Percentiles rank a stretch among this genome's conserved stretches.
Conservation (phyloP, 78 protist species). For the Guillardia theta region DNA sequence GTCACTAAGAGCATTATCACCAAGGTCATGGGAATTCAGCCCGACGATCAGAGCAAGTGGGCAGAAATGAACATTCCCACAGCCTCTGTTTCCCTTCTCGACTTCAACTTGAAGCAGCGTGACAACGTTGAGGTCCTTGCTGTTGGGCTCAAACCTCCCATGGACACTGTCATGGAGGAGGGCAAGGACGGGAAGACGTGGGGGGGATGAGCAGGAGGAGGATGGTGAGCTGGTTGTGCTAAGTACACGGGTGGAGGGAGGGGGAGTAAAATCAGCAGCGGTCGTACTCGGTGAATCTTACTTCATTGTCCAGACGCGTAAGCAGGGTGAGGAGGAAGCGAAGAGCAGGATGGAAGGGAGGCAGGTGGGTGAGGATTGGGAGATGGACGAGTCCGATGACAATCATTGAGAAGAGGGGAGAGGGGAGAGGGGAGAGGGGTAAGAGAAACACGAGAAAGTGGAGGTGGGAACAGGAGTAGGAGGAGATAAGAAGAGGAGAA, state of each 20-base stretch:
- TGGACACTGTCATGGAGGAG: not conserved
- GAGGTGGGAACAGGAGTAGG: not conserved
- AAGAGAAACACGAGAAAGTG: not conserved
- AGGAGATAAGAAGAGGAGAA: not conserved
- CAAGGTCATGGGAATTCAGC: not conserved
- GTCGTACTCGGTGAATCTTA: no score
- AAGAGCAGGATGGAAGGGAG: not conserved
- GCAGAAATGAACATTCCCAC: not conserved
- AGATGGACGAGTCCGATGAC: no score
- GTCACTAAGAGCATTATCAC: conserved; percentile 2
- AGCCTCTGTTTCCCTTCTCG: not conserved
- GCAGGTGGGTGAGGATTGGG: not conserved
- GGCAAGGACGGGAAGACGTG: not conserved
- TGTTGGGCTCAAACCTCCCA: not conserved
- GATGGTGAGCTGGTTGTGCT: not conserved
- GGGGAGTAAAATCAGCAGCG: not conserved
- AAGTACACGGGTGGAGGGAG: not conserved
- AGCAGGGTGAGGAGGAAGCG: not conserved
- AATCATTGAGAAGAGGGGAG: not conserved
- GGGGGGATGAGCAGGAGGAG: not conserved
- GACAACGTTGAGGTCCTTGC: not conserved
- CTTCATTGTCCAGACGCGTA: no score
- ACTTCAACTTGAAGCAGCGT: not conserved
- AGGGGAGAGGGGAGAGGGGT: not conserved
- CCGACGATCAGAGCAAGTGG: not conserved